A percentile compares a stretch with the other conserved stretches of the same genome.
Conservation (phyloP, 495 filamentous ascomycete genomes). For the Articulospora tetracladia region DNA sequence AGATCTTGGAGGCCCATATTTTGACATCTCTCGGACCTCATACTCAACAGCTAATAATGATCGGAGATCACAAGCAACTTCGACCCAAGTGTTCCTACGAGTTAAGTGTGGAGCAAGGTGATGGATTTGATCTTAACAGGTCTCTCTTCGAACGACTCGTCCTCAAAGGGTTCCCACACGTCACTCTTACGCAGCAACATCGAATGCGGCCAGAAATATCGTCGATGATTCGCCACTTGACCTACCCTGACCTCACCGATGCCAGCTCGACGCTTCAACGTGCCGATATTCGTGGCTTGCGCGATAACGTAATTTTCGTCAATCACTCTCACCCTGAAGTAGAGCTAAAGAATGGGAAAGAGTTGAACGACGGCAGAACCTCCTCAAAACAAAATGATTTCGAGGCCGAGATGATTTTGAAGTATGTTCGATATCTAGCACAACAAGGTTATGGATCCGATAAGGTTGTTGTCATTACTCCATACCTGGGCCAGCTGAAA, state of each 20-base stretch:
- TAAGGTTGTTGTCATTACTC: constrained; percentile 67
- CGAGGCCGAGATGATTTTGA: constrained; percentile 65
- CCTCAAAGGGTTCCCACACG: constrained; percentile 47
- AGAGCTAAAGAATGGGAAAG: constrained; percentile 35
- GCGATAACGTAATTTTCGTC: constrained; percentile 60
- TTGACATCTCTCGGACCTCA: constrained; percentile 55
- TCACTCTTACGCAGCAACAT: constrained; percentile 59
- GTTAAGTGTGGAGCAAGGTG: constrained; percentile 62
- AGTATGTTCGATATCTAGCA: constrained; percentile 65
- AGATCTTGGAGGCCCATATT: constrained; percentile 72
- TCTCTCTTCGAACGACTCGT: constrained; percentile 74
- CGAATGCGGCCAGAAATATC: constrained; percentile 75
- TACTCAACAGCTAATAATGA: constrained; percentile 66
- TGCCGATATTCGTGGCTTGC: constrained; percentile 52
- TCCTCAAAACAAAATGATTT: constrained; percentile 61
- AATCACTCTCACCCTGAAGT: constrained; percentile 56
- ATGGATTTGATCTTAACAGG: constrained; percentile 65
- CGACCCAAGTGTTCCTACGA: constrained; percentile 50
- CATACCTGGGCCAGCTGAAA: constrained; percentile 67
- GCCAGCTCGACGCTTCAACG: constrained; percentile 46
- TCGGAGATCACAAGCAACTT: constrained; percentile 77
- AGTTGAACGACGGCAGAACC: constrained; percentile 41
- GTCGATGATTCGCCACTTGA: constrained; percentile 49
- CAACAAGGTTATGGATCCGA: constrained; percentile 72
- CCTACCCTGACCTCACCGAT: constrained; percentile 64